Evolutionary conservation across 257 asterid species (phyloP), one percentile per base, ranked within the genome.

Genomic region (Ophiorrhiza pumila): DNA sequence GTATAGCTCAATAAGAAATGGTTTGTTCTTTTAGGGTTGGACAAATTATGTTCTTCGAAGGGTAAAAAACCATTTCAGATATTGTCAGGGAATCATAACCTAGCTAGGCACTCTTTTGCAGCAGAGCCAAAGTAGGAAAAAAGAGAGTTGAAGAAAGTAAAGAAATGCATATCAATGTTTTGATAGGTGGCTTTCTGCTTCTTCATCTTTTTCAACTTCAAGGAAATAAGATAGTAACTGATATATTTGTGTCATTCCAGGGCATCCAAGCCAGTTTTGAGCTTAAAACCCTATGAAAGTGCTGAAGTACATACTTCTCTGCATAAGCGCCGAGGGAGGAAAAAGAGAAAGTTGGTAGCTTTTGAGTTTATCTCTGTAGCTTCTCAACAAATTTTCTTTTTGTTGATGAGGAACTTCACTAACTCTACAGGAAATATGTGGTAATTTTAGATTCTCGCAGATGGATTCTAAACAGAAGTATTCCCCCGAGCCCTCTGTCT

Each of bases 321-420:
- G 58, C 78, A 65, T 80, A 86, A 82, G 65, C 81, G 86, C 41
- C 86, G 86, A 53, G 96, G 91, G 64, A 86, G 90, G 85, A 95
- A 85, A 80, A 92, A 92, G 83, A 88, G 87, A 80, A 87, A 87
- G 98, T 95, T 32, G 23, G 97, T 79, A 81, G 78, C 80, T 55
- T 83, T 67, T 53, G 27, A 13, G 29, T 75, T 74, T 39, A 56
- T 62, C 71, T 68, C 39, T 76, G n/a, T 27, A 39, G 45, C 64
- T 65, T 12, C 62, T 43, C 25, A 34, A 56, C 29, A 67, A 42
- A 17, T 42, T 58, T 14, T 42, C 18, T 29, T 4, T 46, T 5
- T 49, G 53, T 35, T 25, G 45, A 53, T 34, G 46, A 55, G 58
- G 62, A 35, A 45, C 35, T 17, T 66, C 43, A 39, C 43, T 72